Evolutionary conservation across 1,284 basidiomycete genomes (phyloP), one percentile per base, ranked within the genome.

Genomic region (Pseudozyma sp.): DNA sequence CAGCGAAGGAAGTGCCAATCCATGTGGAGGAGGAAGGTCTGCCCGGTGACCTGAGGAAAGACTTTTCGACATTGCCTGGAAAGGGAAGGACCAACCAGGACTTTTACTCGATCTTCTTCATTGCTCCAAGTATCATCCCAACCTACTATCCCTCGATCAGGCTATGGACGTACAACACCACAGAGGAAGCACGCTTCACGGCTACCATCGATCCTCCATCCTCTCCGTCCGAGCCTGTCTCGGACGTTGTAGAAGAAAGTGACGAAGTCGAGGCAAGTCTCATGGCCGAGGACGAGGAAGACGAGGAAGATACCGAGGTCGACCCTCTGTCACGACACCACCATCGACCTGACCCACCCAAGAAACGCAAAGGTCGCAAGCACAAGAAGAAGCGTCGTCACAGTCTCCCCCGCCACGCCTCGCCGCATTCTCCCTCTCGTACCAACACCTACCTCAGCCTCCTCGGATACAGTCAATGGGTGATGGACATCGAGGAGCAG

Each of bases 61-160:
- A 83, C 54, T 85, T 63, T 40, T 76, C 76, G 39, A 72, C 76
- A 7, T 48, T 84, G 12, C 82, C 82, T 3, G 77, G 76, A 5
- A 65, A 70, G 18, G 74, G 70, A 11, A 67, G 77, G 36, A 78
- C 81, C 0, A 72, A 83, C 48, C 61, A 80, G 59, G 76, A 79
- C 45, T 74, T 65, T 51, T 85, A 83, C 53, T 61, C 67, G 55
- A 53, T 72, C 47, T 82, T 82, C 38, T 81, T 76, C 59, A 72
- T 77, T 5, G 75, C 77, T 34, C 81, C 82, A 2, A 78, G 76
- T 47, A 90, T 95, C 35, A 91, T 96, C 59, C 94, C 94, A n/a
- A 94, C 94, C 53, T 96, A 92, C 85, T 86, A 92, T 49, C 93
- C 95, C 1, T 89, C 91, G 11, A 90, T 95, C 75, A 88, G 94